Evolutionary conservation across 371 early-diverging fungal genomes (phyloP).

Genomic region (Mucor plumbeus): DNA sequence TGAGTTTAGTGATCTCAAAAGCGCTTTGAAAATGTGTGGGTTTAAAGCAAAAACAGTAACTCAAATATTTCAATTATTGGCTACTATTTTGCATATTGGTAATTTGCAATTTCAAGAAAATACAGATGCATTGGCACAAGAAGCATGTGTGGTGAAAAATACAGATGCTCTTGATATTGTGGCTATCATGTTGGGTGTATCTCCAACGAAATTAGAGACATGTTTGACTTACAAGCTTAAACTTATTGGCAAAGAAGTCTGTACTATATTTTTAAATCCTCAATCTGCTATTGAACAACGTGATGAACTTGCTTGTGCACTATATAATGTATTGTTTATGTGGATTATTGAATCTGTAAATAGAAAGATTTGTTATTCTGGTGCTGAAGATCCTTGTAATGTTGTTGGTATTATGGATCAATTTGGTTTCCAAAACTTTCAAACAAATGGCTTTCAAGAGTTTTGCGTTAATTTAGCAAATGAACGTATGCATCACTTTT

Average conservation of each 20-base stretch:
- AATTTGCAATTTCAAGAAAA: constrained; percentile 72
- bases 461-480: constrained; percentile 85
- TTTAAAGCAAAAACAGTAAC: constrained; percentile 75
- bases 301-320: constrained; percentile 42
- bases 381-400: constrained; percentile 66
- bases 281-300: constrained; percentile 57
- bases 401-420: constrained; percentile 81
- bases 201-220: constrained; percentile 70
- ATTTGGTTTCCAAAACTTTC: constrained; percentile 63
- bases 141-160: constrained; percentile 68
- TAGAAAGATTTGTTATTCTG: constrained; percentile 43
- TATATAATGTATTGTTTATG: constrained; percentile 47
- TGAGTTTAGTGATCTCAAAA: constrained; percentile 70
- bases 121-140: constrained; percentile 49
- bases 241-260: constrained; percentile 61
- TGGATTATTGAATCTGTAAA: constrained; percentile 57
- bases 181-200: constrained; percentile 84
- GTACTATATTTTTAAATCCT: constrained; percentile 65
- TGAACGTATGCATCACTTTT: constrained; percentile 81
- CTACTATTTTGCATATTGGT: constrained; percentile 83
- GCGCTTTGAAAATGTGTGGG: constrained; percentile 76
- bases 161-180: constrained; percentile 71
- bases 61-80: constrained; percentile 71
- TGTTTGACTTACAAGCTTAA: constrained; percentile 50
- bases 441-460: constrained; percentile 68